Percentiles rank a stretch among this genome's conserved stretches.
Evolutionary conservation across 176 grass and related monocot genomes (phyloP).

Genomic region (Calamus simplicifolius): DNA sequence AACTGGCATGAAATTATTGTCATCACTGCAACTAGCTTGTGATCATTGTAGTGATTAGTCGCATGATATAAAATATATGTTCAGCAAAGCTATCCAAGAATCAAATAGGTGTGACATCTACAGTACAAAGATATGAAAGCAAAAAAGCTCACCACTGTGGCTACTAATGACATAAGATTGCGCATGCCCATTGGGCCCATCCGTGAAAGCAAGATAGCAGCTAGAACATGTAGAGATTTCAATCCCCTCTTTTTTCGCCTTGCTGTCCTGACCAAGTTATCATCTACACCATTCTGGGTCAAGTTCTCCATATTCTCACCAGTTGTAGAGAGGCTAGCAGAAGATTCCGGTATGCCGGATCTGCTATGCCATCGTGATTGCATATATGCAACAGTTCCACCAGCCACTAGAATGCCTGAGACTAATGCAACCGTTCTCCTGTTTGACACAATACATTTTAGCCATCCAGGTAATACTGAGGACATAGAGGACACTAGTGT

Average conservation of each 20-base stretch:
- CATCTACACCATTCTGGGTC: slow-evolving; percentile 23
- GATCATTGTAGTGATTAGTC: neutral
- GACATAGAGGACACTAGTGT: no score
- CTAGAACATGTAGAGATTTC: slow-evolving; percentile 74
- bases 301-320: slow-evolving; percentile 22
- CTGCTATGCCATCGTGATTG: slow-evolving; percentile 34
- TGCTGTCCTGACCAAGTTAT: slow-evolving; percentile 15
- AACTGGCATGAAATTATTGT: no score
- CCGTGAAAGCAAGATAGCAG: slow-evolving; percentile 71
- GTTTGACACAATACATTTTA: neutral
- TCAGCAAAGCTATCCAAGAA: neutral
- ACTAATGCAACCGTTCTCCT: slow-evolving; percentile 70
- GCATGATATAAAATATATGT: neutral
- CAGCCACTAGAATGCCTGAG: slow-evolving; percentile 72
- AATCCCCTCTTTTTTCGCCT: slow-evolving; percentile 37
- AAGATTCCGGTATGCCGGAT: neutral
- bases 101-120: neutral
- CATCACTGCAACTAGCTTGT: no score
- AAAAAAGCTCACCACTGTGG: slow-evolving; percentile 40
- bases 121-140: neutral
- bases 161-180: slow-evolving; percentile 54
- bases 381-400: slow-evolving; percentile 68
- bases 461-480: no score
- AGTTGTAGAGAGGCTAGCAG: slow-evolving; percentile 18
- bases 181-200: slow-evolving; percentile 63